Conservation (phyloP, 2,329 filamentous ascomycete genomes). For the Teratosphaeria gauchensis region DNA sequence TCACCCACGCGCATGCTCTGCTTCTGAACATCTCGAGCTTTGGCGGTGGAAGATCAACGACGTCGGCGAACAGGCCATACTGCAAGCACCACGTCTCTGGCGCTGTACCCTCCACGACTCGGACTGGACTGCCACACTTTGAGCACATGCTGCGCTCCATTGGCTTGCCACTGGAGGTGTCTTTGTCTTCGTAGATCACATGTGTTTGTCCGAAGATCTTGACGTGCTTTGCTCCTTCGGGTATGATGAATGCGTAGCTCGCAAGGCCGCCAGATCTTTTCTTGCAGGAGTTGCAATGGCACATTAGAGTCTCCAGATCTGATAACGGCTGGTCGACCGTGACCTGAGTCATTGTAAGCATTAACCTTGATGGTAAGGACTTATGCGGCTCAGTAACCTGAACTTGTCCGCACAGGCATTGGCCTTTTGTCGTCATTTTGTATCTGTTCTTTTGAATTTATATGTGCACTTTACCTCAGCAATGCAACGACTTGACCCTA, state of each 20-base stretch:
- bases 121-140: slow-evolving; percentile 10
- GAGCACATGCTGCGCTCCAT: slow-evolving; percentile 11
- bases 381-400: neutral
- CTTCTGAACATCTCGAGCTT: slow-evolving; percentile 12
- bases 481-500: neutral
- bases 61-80: slow-evolving; percentile 12
- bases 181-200: slow-evolving; percentile 4
- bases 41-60: slow-evolving; percentile 7
- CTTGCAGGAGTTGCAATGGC: slow-evolving; percentile 13
- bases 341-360: neutral
- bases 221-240: slow-evolving; percentile 7
- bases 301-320: slow-evolving; percentile 7
- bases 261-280: slow-evolving; percentile 11
- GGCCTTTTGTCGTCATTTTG: neutral
- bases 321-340: neutral
- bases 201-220: slow-evolving; percentile 6
- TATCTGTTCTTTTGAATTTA: neutral
- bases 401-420: neutral
- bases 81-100: slow-evolving; percentile 12
- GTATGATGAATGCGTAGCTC: slow-evolving; percentile 12
- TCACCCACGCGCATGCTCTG: slow-evolving; percentile 8
- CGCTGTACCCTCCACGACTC: slow-evolving; percentile 9
- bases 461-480: neutral
- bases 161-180: slow-evolving; percentile 11
- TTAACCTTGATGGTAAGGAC: neutral